Evolutionary conservation across 306 rosid genomes (phyloP).

Genomic region (Casuarina glauca): DNA sequence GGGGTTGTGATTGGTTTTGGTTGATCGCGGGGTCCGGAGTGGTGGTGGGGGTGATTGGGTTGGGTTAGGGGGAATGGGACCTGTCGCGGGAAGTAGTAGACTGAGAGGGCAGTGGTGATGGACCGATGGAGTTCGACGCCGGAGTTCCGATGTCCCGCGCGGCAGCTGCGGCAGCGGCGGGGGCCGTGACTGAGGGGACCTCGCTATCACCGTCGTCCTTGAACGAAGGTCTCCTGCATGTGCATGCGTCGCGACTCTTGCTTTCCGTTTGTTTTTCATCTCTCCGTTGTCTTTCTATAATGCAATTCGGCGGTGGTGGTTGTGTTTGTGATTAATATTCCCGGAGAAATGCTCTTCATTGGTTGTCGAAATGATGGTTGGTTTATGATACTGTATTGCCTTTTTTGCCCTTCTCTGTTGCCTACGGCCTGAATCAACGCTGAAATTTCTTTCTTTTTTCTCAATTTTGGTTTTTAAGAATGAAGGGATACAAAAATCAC

Average conservation of each 20-base stretch:
- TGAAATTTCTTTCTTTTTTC: neutral
- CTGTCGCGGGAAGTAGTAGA: conserved; percentile 32
- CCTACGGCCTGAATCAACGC: conserved; percentile 14
- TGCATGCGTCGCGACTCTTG: neutral
- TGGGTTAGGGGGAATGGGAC: conserved; percentile 35
- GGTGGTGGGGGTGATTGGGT: neutral
- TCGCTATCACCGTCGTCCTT: conserved; percentile 48
- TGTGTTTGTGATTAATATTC: conserved; percentile 4
- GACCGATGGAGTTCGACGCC: conserved; percentile 78
- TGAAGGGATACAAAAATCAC: too few species aligned
- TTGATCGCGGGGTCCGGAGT: conserved; percentile 16
- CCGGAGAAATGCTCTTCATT: neutral
- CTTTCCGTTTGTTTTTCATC: neutral
- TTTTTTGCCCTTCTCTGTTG: conserved; percentile 9
- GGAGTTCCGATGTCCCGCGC: conserved; percentile 66
- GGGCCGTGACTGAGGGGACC: conserved; percentile 54
- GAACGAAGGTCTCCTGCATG: conserved; percentile 39
- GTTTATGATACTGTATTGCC: conserved; percentile 14
- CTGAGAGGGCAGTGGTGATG: conserved; percentile 36
- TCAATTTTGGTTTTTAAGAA: conserved; percentile 6
- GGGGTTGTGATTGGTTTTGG: conserved; percentile 3
- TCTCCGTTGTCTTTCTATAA: neutral
- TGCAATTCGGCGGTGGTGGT: neutral
- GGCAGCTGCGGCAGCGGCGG: conserved; percentile 14
- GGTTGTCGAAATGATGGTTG: neutral